Base-by-base conservation (phyloP, 495 filamentous ascomycete species). In the Pyrenopolyporus hunteri region DNA sequence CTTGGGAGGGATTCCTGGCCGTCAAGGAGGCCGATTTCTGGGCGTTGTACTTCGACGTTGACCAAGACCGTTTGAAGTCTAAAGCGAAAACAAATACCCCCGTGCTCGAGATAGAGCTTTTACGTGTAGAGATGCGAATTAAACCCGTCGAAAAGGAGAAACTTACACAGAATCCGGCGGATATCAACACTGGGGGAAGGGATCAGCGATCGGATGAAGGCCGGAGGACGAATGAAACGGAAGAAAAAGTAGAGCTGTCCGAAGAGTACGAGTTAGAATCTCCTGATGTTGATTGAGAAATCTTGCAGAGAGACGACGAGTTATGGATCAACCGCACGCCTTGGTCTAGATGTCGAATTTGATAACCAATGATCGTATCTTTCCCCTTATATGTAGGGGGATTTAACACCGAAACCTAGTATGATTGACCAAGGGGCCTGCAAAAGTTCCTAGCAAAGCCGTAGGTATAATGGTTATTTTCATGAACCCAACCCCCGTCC, bases 1-100 rank as follows among this genome's bases (percentile, higher is more conserved):
- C 78, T 7, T 82, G 79, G 79, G 79, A 82, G 45, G 80, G 80
- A 0, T 82, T 81, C 52, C 69, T 76, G 33, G 77, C 75, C 19
- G 80, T 82, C 1, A 67, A 74, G 39, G 75, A 79, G 36, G 69
- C 68, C 2, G 70, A 70, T 2, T 70, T 70, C 20, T 82, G 80
- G 80, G 71, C 73, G 3, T 44, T 82, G 36, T 81, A 80, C 45
- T 82, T 82, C 54, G 80, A 82, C 50, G 29, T 73, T 0, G 76
- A 79, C 52, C 72, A 76, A 32, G 71, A 82, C 64, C 69, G 68
- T 23, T 63, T 82, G 23, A 66, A 72, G 25, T 59, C 57, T 19
- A 77, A 74, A 35, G 67, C 78, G 0, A 62, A 59, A 4, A 36
- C 65, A 23, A 60, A 61, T 0, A 66, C 66, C 23, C 67, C 67